A percentile compares a stretch with the other conserved stretches of the same genome.
phyloP scores from a whole-genome alignment of 305 asterid genomes.

The Ruellia speciosa region DNA sequence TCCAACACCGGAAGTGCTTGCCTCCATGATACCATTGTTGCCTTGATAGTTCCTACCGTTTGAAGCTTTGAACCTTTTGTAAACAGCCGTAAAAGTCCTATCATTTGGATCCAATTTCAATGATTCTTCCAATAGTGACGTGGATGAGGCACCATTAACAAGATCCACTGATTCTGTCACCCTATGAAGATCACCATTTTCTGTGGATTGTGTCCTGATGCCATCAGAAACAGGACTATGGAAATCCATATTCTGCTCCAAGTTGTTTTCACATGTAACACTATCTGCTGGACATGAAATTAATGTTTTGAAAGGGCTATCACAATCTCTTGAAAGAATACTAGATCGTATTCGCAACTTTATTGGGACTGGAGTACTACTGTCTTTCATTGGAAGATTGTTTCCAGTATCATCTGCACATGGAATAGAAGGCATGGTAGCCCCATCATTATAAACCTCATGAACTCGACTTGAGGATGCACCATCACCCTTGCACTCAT shows the following conservation, averaged over 20 bases:
- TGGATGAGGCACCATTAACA: constrained; percentile 33
- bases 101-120: constrained; percentile 45
- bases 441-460: constrained; percentile 31
- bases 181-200: constrained; percentile 31
- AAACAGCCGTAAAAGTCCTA: constrained; percentile 71
- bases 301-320: constrained; percentile 28
- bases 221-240: constrained; percentile 29
- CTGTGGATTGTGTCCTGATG: constrained; percentile 24
- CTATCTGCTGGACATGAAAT: constrained; percentile 30
- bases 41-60: constrained; percentile 43
- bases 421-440: constrained; percentile 25
- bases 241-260: constrained; percentile 26
- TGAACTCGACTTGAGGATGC: constrained; percentile 28
- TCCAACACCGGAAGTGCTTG: constrained; percentile 55
- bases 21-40: constrained; percentile 38
- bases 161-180: constrained; percentile 31
- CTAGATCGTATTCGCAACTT: constrained; percentile 61
- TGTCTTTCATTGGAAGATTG: constrained; percentile 32
- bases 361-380: constrained; percentile 35
- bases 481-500: constrained; percentile 24
- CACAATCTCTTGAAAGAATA: constrained; percentile 36
- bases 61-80: constrained; percentile 62
- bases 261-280: constrained; percentile 26
- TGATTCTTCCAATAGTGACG: constrained; percentile 36
- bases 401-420: constrained; percentile 31